phyloP scores from a whole-genome alignment of 371 early-diverging fungal species.

The Actinomucor elegans region DNA sequence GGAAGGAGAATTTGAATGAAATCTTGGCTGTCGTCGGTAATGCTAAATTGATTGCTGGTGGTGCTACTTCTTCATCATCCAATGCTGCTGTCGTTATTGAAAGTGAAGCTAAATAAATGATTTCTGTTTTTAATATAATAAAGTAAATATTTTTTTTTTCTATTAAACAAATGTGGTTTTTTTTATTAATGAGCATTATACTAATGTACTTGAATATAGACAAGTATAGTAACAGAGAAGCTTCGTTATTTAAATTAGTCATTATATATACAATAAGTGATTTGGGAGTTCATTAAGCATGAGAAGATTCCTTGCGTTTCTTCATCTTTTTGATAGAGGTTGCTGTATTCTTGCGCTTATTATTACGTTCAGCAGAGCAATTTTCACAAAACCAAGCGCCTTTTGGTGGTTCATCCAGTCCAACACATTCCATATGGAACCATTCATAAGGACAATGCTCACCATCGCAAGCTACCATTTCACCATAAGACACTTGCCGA shows the following conservation, averaged over 20 bases:
- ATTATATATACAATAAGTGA: not conserved
- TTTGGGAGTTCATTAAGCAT: slow-evolving; percentile 1
- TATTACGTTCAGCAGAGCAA: slow-evolving; percentile 58
- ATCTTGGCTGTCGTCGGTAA: slow-evolving; percentile 81
- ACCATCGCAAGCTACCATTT: slow-evolving; percentile 97
- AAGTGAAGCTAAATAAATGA: slow-evolving; percentile 21
- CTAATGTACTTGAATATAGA: not conserved
- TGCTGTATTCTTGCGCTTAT: slow-evolving; percentile 27
- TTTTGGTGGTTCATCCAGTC: slow-evolving; percentile 78
- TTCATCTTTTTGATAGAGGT: slow-evolving; percentile 16
- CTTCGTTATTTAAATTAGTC: not conserved
- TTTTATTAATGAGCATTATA: not conserved
- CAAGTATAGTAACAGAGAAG: not conserved
- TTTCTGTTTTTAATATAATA: not conserved
- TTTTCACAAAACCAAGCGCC: slow-evolving; percentile 93
- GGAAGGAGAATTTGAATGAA: slow-evolving; percentile 80
- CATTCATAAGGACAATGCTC: slow-evolving; percentile 81
- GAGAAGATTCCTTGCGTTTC: slow-evolving; percentile 16
- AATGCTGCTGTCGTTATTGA: slow-evolving; percentile 39
- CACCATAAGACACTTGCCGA: slow-evolving; percentile 94
- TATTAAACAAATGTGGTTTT: no score
- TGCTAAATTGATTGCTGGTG: slow-evolving; percentile 73
- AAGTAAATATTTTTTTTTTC: slow-evolving; percentile 7
- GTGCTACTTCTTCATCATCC: slow-evolving; percentile 41
- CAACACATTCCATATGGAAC: slow-evolving; percentile 96